These are phyloP conservation scores for Zopfochytrium polystomum DNA, from an alignment of 371 early-diverging fungal species.

Conservation along the genomic window DNA sequence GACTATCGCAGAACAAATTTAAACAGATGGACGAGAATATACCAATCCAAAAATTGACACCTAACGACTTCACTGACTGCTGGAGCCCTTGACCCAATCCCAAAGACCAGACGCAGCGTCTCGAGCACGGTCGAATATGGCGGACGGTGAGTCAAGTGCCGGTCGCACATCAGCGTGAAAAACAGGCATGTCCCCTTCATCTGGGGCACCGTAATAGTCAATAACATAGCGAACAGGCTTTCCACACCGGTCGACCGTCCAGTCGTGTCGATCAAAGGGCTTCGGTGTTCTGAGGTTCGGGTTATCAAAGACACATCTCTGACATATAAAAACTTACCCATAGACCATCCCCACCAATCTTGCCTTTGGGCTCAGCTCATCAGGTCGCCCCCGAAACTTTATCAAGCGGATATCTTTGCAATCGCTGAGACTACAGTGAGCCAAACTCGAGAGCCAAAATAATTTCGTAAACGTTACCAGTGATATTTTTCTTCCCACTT, in stretches of 20 bases:
- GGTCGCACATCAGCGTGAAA: slow-evolving; percentile 55
- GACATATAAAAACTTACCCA: slow-evolving; percentile 16
- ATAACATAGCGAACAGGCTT: slow-evolving; percentile 88
- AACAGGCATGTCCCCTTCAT: slow-evolving; percentile 51
- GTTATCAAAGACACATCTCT: not conserved
- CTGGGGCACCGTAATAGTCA: slow-evolving; percentile 77
- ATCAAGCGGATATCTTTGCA: slow-evolving; percentile 65
- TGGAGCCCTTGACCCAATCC: no score
- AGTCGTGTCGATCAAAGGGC: slow-evolving; percentile 97
- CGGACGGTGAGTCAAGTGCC: slow-evolving; percentile 37
- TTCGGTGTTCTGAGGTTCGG: slow-evolving; percentile 25
- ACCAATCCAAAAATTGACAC: no score
- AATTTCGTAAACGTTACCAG: no score
- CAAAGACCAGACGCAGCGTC: no score
- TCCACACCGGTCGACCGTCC: slow-evolving; percentile 94
- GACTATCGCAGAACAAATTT: no score
- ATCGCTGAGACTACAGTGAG: no score
- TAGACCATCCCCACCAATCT: slow-evolving; percentile 22
- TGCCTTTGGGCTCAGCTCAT: slow-evolving; percentile 82
- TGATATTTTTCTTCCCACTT: slow-evolving; percentile 84
- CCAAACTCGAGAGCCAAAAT: no score
- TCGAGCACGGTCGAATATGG: slow-evolving; percentile 29
- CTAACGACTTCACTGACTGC: no score
- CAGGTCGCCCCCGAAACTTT: slow-evolving; percentile 80
- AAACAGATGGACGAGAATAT: no score